These are phyloP conservation scores for Pseudogymnoascus sp. DNA, from an alignment of 2,329 filamentous ascomycete species.

Conservation along the genomic window DNA sequence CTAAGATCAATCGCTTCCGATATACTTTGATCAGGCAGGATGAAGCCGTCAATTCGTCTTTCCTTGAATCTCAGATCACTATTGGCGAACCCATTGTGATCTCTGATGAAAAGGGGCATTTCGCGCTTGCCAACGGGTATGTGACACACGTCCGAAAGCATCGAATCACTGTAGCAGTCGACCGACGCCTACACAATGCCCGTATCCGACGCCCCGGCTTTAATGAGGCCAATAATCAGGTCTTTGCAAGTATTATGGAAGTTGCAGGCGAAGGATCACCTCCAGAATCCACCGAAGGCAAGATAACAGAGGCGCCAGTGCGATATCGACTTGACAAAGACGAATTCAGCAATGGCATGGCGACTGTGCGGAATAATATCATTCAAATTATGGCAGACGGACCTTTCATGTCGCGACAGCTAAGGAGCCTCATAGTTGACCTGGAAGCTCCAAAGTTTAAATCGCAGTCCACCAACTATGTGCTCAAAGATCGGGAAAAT, in stretches of 20 bases:
- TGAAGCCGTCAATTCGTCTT: constrained; percentile 59
- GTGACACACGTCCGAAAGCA: constrained; percentile 69
- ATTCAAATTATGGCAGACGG: constrained; percentile 83
- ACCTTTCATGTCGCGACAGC: constrained; percentile 59
- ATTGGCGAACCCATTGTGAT: constrained; percentile 91
- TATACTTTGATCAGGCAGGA: constrained; percentile 76
- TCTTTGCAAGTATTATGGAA: constrained; percentile 88
- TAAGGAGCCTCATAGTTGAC: constrained; percentile 75
- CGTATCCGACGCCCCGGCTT: constrained; percentile 70
- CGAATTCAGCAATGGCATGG: constrained; percentile 97
- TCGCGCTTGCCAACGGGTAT: constrained; percentile 87
- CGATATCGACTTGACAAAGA: constrained; percentile 91
- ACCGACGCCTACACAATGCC: constrained; percentile 80
- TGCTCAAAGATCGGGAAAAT: constrained; percentile 50
- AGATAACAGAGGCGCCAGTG: constrained; percentile 46
- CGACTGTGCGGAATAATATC: constrained; percentile 85
- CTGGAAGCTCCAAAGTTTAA: constrained; percentile 67
- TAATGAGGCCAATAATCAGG: constrained; percentile 67
- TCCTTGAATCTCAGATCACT: constrained; percentile 80
- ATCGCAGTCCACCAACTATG: constrained; percentile 52
- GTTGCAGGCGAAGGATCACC: constrained; percentile 51
- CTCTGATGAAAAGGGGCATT: constrained; percentile 90
- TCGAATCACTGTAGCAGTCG: constrained; percentile 79
- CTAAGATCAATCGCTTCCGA: constrained; percentile 84
- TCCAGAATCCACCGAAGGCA: constrained; percentile 43